A percentile compares a stretch with the other conserved stretches of the same genome.
phyloP scores from a whole-genome alignment of 140 eudicot species.

The Senecio squalidus region DNA sequence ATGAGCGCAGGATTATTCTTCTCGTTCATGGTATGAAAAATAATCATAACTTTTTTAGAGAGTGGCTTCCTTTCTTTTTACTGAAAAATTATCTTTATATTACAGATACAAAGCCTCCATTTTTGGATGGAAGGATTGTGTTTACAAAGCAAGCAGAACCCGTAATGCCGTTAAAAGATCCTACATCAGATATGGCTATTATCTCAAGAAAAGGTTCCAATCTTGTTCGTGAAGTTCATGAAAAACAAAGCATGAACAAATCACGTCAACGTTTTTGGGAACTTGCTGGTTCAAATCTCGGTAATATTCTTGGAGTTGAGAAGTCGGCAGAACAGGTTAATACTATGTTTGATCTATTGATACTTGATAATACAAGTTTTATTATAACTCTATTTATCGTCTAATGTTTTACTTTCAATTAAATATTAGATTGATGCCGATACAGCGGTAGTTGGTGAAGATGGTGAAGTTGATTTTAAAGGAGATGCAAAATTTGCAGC shows the following conservation, averaged over 20 bases:
- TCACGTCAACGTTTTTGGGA: slow-evolving; percentile 99
- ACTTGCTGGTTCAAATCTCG: slow-evolving; percentile 96
- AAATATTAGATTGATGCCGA: slow-evolving; percentile 85
- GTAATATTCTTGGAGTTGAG: slow-evolving; percentile 93
- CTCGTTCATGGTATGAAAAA: slow-evolving; percentile 95
- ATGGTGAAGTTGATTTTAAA: slow-evolving; percentile 93
- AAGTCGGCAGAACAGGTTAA: slow-evolving; percentile 89
- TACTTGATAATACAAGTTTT: neutral
- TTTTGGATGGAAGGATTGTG: slow-evolving; percentile 93
- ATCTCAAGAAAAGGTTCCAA: slow-evolving; percentile 92
- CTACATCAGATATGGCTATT: slow-evolving; percentile 98
- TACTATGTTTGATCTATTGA: neutral
- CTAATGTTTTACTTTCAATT: neutral
- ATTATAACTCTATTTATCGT: neutral
- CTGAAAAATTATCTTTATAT: neutral
- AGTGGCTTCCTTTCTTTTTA: neutral
- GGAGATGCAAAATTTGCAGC: slow-evolving; percentile 86
- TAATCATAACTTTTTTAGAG: neutral
- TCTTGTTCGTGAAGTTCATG: slow-evolving; percentile 85
- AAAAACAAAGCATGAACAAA: slow-evolving; percentile 87
- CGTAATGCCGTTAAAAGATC: slow-evolving; percentile 87
- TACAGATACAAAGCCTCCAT: slow-evolving; percentile 94
- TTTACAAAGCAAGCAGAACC: slow-evolving; percentile 98
- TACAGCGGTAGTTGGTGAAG: slow-evolving; percentile 92
- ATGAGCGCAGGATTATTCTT: slow-evolving; percentile 85